phyloP scores from a whole-genome alignment of 768 basidiomycete genomes.

The Leccinellum rugosiceps region DNA sequence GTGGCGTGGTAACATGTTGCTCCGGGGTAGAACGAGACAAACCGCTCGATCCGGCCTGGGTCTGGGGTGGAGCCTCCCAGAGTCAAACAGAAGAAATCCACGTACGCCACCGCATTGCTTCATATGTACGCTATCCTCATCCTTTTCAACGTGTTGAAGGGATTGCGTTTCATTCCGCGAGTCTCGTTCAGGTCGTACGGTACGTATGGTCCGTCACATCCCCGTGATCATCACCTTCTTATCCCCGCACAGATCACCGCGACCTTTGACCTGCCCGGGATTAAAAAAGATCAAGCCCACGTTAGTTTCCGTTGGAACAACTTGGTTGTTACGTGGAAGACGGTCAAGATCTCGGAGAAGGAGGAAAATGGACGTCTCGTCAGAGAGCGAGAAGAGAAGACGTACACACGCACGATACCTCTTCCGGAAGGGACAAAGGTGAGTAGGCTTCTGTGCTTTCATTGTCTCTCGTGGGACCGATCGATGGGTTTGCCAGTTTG shows the following conservation, averaged over 20 bases:
- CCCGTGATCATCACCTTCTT: conserved; percentile 14
- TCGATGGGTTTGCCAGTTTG: conserved; percentile 46
- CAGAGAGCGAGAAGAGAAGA: conserved; percentile 60
- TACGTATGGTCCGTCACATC: conserved; percentile 25
- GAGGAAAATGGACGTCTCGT: conserved; percentile 59
- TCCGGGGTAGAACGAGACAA: conserved; percentile 25
- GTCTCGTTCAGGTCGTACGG: conserved; percentile 62
- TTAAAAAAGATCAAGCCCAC: conserved; percentile 71
- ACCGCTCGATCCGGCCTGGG: no score
- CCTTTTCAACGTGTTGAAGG: conserved; percentile 15
- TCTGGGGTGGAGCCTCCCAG: no score
- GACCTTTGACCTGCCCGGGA: conserved; percentile 66
- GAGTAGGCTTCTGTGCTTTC: conserved; percentile 19
- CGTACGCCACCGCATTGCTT: conserved; percentile 42
- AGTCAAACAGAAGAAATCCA: conserved; percentile 59
- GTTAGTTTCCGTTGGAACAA: conserved; percentile 65
- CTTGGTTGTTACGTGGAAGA: conserved; percentile 66
- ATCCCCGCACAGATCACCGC: conserved; percentile 50
- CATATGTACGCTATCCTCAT: conserved; percentile 14
- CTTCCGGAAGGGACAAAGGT: conserved; percentile 73
- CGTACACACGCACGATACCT: conserved; percentile 64
- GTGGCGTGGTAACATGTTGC: conserved; percentile 11
- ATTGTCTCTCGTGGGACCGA: not conserved
- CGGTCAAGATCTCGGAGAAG: conserved; percentile 55
- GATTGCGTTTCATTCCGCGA: conserved; percentile 66